Conservation (phyloP, 2,329 filamentous ascomycete genomes). For the Paraconiothyrium sp. region DNA sequence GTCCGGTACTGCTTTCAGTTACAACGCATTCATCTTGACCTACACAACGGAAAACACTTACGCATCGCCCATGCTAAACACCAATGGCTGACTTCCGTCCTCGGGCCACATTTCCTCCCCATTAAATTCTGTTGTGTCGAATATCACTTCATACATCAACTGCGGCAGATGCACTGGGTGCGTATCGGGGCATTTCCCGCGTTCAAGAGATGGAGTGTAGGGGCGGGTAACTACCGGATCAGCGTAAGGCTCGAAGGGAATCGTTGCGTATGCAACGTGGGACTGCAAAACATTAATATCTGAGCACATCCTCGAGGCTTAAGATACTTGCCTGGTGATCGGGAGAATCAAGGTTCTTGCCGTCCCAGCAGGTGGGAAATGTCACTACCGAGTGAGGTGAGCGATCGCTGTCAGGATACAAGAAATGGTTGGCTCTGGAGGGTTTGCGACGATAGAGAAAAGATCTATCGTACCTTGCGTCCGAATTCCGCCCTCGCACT, state of each 20-base stretch:
- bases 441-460: background rate
- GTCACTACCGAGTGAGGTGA: constrained; percentile 46
- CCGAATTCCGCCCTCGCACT: constrained; percentile 57
- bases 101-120: constrained; percentile 33
- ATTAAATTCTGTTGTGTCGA: constrained; percentile 51
- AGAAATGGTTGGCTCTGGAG: too few species aligned
- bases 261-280: constrained; percentile 55
- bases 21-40: background rate
- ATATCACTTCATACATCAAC: constrained; percentile 59
- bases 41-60: constrained; percentile 21
- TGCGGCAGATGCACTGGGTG: constrained; percentile 58
- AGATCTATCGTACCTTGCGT: constrained; percentile 20
- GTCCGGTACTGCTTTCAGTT: constrained; percentile 34
- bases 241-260: constrained; percentile 40
- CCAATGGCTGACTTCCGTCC: constrained; percentile 42
- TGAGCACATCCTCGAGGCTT: background rate
- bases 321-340: constrained; percentile 58
- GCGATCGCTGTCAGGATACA: too few species aligned
- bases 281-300: constrained; percentile 39
- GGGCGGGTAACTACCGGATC: constrained; percentile 28
- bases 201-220: constrained; percentile 29
- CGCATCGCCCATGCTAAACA: constrained; percentile 44
- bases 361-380: constrained; percentile 63
- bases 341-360: constrained; percentile 59
- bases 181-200: constrained; percentile 53